Evolutionary conservation across 2,329 filamentous ascomycete species (phyloP).

Genomic region (Moelleriella libera): DNA sequence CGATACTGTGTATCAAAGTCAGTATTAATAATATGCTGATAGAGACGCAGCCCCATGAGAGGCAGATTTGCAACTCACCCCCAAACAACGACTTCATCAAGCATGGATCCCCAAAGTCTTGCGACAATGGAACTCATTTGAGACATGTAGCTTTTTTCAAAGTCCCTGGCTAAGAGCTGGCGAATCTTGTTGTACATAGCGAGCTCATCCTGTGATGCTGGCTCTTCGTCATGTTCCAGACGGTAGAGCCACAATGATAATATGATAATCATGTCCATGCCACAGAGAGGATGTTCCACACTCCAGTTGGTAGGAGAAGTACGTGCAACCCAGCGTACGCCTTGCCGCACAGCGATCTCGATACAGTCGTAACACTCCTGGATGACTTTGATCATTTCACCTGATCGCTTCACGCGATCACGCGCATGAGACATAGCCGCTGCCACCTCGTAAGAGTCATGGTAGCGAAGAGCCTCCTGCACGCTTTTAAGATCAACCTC

Average conservation of each 20-base stretch:
- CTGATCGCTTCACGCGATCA: conserved; percentile 85
- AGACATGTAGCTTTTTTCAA: conserved; percentile 64
- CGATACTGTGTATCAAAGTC: conserved; percentile 44
- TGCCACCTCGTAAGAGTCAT: conserved; percentile 93
- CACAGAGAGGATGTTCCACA: conserved; percentile 91
- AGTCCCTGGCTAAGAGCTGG: conserved; percentile 80
- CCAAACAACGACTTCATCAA: conserved; percentile 98
- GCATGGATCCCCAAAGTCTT: conserved; percentile 91
- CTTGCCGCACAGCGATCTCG: conserved; percentile 85
- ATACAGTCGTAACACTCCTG: conserved; percentile 97
- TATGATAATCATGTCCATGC: conserved; percentile 94
- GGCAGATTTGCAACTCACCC: conserved; percentile 52
- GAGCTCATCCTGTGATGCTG: conserved; percentile 68
- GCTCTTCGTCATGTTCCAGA: conserved; percentile 97
- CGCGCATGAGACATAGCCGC: conserved; percentile 91
- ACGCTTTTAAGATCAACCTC: conserved; percentile 93
- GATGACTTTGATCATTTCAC: conserved; percentile 97
- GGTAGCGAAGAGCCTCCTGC: conserved; percentile 90
- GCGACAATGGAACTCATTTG: conserved; percentile 94
- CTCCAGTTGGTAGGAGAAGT: conserved; percentile 98
- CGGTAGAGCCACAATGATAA: conserved; percentile 97
- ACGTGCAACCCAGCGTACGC: conserved; percentile 94
- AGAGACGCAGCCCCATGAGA: neutral
- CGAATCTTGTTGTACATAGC: conserved; percentile 89
- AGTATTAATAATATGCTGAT: conserved; percentile 8